Conservation (phyloP, 192 early-diverging fungal genomes). For the Coemansia asiatica region DNA sequence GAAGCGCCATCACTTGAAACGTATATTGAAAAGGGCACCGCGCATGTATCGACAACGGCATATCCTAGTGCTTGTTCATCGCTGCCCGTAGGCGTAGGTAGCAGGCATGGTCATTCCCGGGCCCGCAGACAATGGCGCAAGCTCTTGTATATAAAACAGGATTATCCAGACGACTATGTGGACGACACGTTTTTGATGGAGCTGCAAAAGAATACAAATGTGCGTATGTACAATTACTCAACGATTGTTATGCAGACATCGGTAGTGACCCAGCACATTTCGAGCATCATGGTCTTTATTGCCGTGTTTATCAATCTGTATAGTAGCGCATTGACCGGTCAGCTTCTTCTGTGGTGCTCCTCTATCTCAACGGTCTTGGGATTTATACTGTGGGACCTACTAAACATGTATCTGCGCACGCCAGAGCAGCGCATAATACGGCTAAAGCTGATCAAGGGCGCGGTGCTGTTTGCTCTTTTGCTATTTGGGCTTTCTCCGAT, state of each 20-base stretch:
- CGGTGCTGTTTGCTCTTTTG: slow-evolving; percentile 70
- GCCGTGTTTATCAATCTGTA: slow-evolving; percentile 81
- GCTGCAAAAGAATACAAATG: slow-evolving; percentile 89
- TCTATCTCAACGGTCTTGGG: slow-evolving; percentile 60
- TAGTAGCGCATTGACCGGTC: slow-evolving; percentile 56
- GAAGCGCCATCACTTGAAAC: background rate
- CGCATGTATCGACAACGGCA: background rate
- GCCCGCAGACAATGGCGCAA: slow-evolving; percentile 67
- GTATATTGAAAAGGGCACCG: background rate
- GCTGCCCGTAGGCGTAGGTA: background rate
- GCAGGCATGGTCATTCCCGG: background rate
- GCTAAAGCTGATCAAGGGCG: slow-evolving; percentile 58
- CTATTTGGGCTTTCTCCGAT: slow-evolving; percentile 86
- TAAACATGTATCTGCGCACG: slow-evolving; percentile 29
- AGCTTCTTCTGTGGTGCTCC: slow-evolving; percentile 61
- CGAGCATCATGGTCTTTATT: slow-evolving; percentile 83
- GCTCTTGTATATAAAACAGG: slow-evolving; percentile 83
- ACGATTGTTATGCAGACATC: slow-evolving; percentile 71
- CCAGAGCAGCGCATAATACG: slow-evolving; percentile 47
- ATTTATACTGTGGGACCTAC: slow-evolving; percentile 70
- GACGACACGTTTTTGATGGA: slow-evolving; percentile 84
- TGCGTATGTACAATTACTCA: slow-evolving; percentile 82
- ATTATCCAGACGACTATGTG: slow-evolving; percentile 90
- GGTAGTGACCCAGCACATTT: slow-evolving; percentile 84
- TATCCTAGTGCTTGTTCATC: background rate